Evolutionary conservation across 768 basidiomycete genomes (phyloP).

Genomic region (Trametes coccinea): DNA sequence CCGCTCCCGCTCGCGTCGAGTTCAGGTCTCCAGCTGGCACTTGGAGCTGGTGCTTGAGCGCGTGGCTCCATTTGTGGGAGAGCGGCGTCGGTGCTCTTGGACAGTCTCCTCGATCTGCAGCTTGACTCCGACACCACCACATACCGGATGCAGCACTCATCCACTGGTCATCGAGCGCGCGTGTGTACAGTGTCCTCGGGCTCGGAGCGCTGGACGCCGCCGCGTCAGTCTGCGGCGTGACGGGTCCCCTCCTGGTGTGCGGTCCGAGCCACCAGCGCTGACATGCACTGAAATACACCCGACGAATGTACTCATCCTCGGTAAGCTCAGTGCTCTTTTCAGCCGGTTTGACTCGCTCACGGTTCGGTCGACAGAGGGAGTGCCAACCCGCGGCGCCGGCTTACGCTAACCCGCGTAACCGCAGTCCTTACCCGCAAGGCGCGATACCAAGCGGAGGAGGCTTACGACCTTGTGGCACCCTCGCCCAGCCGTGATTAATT

Average conservation of each 20-base stretch:
- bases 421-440: conserved; percentile 1
- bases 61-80: neutral
- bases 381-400: neutral
- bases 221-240: too few species aligned
- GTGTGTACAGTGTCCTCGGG: neutral
- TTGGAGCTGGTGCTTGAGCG: neutral
- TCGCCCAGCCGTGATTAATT: conserved; percentile 13
- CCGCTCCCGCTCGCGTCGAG: neutral
- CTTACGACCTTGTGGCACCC: conserved; percentile 14
- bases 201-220: neutral
- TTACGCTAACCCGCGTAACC: neutral
- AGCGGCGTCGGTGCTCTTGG: neutral
- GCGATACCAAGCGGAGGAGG: neutral
- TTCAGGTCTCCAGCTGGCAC: neutral
- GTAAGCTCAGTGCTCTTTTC: neutral
- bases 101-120: neutral
- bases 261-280: too few species aligned
- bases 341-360: neutral
- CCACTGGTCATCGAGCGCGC: neutral
- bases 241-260: too few species aligned
- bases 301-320: too few species aligned
- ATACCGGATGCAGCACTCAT: neutral
- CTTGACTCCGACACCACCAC: neutral
- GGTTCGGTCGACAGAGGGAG: neutral
- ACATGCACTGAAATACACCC: too few species aligned